Conservation (phyloP, 2,329 filamentous ascomycete genomes). For the Aspergillus intermedius region DNA sequence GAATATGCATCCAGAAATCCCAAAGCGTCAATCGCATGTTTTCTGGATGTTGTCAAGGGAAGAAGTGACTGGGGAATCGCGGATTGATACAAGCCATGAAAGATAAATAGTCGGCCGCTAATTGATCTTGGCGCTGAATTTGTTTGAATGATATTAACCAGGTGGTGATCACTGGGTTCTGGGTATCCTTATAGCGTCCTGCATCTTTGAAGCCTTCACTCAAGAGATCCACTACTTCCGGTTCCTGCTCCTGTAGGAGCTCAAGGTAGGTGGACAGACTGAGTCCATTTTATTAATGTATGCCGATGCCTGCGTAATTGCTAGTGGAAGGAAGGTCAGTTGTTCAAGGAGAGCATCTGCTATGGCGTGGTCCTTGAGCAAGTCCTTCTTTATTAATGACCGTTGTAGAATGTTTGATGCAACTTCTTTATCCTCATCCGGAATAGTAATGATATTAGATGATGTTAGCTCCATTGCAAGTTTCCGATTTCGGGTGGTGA, state of each 20-base stretch:
- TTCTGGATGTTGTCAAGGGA: conserved; percentile 1
- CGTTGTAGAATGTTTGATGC: conserved; percentile 1
- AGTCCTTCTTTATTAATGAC: conserved; percentile 1
- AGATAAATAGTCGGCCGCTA: conserved; percentile 7
- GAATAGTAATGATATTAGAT: conserved; percentile 8
- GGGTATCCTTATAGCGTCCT: conserved; percentile 7
- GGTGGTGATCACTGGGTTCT: conserved; percentile 9
- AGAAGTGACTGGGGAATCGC: conserved; percentile 11
- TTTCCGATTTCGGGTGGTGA: conserved; percentile 14
- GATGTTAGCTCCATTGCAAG: conserved; percentile 4
- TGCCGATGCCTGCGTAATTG: conserved; percentile 9
- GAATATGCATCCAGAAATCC: conserved; percentile 9
- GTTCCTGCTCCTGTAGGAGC: conserved; percentile 6
- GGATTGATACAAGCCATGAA: conserved; percentile 11
- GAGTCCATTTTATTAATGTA: conserved; percentile 11
- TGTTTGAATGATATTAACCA: conserved; percentile 15
- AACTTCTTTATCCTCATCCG: conserved; percentile 1
- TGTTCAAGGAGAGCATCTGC: conserved; percentile 1
- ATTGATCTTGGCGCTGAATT: conserved; percentile 1
- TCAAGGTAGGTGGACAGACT: conserved; percentile 1
- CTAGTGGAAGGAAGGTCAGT: conserved; percentile 9
- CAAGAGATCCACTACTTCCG: conserved; percentile 2
- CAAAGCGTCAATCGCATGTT: conserved; percentile 6
- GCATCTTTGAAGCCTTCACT: conserved; percentile 10
- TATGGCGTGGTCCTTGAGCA: neutral